These are phyloP conservation scores for Dactylellina sp. DNA, from an alignment of 2,329 filamentous ascomycete species.

Conservation along the genomic window DNA sequence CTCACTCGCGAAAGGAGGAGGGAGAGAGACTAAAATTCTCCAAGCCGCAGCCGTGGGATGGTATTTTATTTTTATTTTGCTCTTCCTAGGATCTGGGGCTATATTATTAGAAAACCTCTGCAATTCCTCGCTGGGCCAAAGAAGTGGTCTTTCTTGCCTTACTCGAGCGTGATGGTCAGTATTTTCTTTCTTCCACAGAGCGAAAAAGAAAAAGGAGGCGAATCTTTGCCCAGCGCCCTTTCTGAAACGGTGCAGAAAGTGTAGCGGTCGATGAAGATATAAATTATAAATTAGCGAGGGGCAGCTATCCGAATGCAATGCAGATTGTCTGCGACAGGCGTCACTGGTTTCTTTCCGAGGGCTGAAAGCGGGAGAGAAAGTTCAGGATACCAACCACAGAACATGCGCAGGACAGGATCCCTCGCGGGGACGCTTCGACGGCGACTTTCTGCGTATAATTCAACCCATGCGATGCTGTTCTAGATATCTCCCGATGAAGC, in stretches of 20 bases:
- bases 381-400: slow-evolving; percentile 29
- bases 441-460: slow-evolving; percentile 2
- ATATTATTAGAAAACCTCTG: slow-evolving; percentile 41
- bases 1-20: slow-evolving; percentile 11
- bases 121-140: slow-evolving; percentile 32
- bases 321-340: slow-evolving; percentile 24
- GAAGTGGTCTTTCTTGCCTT: background rate
- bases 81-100: slow-evolving; percentile 44
- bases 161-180: background rate
- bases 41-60: slow-evolving; percentile 54
- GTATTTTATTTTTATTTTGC: slow-evolving; percentile 50
- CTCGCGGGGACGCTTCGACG: slow-evolving; percentile 29
- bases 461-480: slow-evolving; percentile 22
- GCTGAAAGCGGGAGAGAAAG: slow-evolving; percentile 53
- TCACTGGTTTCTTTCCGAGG: slow-evolving; percentile 46
- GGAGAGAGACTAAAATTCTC: slow-evolving; percentile 24
- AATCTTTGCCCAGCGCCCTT: slow-evolving; percentile 32
- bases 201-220: slow-evolving; percentile 51
- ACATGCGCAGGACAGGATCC: no score
- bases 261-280: slow-evolving; percentile 37
- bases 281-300: slow-evolving; percentile 57
- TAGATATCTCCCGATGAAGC: slow-evolving; percentile 17
- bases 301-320: slow-evolving; percentile 44
- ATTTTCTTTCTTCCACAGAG: background rate
- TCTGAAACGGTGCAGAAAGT: slow-evolving; percentile 47